Evolutionary conservation across 805 yeast species (phyloP), one percentile per base, ranked within the genome.

Genomic region (Wickerhamomyces alni): DNA sequence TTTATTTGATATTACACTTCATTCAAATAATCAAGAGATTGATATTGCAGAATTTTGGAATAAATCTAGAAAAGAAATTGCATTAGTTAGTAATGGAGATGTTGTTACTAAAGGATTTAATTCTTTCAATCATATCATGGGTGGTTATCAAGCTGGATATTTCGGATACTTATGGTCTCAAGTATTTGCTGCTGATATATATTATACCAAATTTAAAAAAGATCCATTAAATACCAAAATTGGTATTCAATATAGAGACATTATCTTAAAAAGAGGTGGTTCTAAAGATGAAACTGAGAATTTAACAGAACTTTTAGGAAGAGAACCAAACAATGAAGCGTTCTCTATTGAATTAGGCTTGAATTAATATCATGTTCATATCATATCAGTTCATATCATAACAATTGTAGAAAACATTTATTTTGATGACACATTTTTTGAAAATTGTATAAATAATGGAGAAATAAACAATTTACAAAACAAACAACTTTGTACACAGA

Each of bases 91-190:
- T 19, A 72, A 71, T 41, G 87, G 80, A 30, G 77, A 72, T 26
- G 63, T 62, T 19, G 51, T 60, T 17, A 74, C 81, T n/a, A 75
- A 70, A 43, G 93, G 93, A 4, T 84, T 75, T 54, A 78, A 81
- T 25, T 78, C 87, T 0, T 86, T 86, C 58, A 87, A 86, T 2
- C 96, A 87, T 56, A 71, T 75, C 40, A 75, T 85, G 58, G 75
- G 81, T 67, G 87, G 87, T 29, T 91, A 94, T 15, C 87, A 87
- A 59, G 91, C 85, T 39, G 79, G 89, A 10, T 87, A 87, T 62
- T 87, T 87, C 52, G 95, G 95, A 2, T 87, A 87, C 59, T 62
- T 86, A 64, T 87, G 87, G 80, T 83, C 94, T 2, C 80, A 80
- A 53, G 95, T 85, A 13, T 87, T 80, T 66, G 93, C 95, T 2